Evolutionary conservation across 208 protist species (phyloP).

Genomic region (Cochliopodium minus): DNA sequence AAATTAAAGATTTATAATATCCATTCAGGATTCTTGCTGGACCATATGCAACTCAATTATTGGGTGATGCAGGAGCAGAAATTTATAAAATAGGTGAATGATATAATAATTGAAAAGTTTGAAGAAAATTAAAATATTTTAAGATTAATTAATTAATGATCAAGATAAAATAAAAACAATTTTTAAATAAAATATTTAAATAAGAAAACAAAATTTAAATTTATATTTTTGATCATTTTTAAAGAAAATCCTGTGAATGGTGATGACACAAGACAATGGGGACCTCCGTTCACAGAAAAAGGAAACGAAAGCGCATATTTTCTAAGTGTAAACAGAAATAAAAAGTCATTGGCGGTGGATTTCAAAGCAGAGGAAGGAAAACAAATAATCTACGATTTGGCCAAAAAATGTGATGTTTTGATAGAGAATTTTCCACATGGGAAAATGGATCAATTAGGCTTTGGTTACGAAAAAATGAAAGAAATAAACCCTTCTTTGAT

Average conservation of each 20-base stretch:
- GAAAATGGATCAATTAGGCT: constrained; percentile 8
- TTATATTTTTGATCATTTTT: no score
- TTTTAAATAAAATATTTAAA: no score
- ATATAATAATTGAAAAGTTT: constrained; percentile 14
- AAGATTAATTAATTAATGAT: no score
- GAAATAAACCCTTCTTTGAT: constrained; percentile 14
- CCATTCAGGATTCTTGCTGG: constrained; percentile 16
- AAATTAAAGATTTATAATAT: no score
- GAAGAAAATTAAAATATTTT: background rate
- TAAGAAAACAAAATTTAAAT: no score
- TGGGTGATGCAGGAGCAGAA: constrained; percentile 14
- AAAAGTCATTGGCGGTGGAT: constrained; percentile 16
- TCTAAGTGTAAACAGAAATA: constrained; percentile 15
- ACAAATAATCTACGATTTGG: background rate
- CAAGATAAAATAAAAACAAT: no score
- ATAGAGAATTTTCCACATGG: constrained; percentile 21
- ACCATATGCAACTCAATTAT: constrained; percentile 11
- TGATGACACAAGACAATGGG: constrained; percentile 14
- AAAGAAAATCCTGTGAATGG: background rate
- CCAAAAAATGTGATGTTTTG: constrained; percentile 5
- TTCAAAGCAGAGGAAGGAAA: constrained; percentile 4
- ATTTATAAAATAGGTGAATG: constrained; percentile 18
- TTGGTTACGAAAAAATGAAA: constrained; percentile 12
- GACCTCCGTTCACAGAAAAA: background rate
- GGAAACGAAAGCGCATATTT: constrained; percentile 12